Evolutionary conservation across 805 yeast genomes (phyloP), one percentile per base, ranked within the genome.

Genomic region (Lipomyces orientalis): DNA sequence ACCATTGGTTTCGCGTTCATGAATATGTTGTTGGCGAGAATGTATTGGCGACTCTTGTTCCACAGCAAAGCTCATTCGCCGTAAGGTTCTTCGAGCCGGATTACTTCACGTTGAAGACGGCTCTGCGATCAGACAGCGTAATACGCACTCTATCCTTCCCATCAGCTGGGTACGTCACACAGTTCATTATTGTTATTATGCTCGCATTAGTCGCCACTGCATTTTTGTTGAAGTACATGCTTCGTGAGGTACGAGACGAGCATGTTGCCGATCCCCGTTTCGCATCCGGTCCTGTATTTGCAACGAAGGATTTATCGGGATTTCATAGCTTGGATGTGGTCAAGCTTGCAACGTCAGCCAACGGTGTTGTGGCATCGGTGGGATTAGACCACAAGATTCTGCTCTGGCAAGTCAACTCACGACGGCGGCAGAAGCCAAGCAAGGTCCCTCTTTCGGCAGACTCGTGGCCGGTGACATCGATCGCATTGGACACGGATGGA

Each of bases 311-410:
- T 63, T 81, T 82, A 16, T 76, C 79, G 35, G 87, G 81, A 10
- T 81, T 87, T 4, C 93, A 88, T 75, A 78, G 81, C 31, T 79
- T 90, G 60, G 97, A 91, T 75, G 82, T 90, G 3, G 81, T 89
- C 43, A 83, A 83, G 65, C 79, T 90, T 10, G 78, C 82, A n/a
- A 84, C 91, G 0, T 87, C 90, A 14, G 76, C 82, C 25, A 79
- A 85, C 14, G 82, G 86, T 62, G 87, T 91, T 2, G 88, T 90
- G 73, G 82, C 90, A 31, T 87, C 90, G 0, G 84, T 89, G 34
- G 94, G 93, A 3, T 79, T 91, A 74, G 96, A 91, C 73, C 93
- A 89, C 72, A 85, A 83, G 67, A 82, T 91, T 3, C 76, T 86
- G 39, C 85, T 90, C 10, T 91, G 96, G 96, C 88, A 75, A 39